Evolutionary conservation across 352 stramenopile species (phyloP), one percentile per base, ranked within the genome.

Genomic region (Phytopythium ostracodes): DNA sequence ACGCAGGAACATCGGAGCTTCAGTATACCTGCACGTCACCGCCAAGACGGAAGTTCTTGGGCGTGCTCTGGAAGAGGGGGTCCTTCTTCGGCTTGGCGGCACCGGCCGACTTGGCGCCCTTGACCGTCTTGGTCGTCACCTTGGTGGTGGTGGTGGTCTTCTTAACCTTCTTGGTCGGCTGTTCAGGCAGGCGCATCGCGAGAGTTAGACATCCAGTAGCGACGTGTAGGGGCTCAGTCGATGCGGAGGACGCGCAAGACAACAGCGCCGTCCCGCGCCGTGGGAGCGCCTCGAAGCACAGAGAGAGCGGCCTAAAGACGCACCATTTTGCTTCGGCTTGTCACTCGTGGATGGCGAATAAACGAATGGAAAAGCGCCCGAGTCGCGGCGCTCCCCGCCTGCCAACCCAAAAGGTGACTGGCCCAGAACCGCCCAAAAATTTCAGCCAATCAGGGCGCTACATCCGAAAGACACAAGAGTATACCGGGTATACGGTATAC

Each of bases 21-120:
- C 65, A 73, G 71, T 84, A 79, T 96, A 94, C 92, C 86, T 98
- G 96, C 84, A 99, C 92, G 72, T 97, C 92, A 74, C 96, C 92
- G 65, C 97, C 97, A 67, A 99, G 93, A 76, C 94, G 84, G 80
- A 98, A 98, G 80, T 94, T 98, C 71, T 96, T 96, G 64, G 96
- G 96, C 55, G 78, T 81, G 59, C 91, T 78, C 56, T 88, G 87
- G 88, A 99, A 99, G 56, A 99, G 87, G 24, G 97, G 97, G 77
- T 96, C 67, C 66, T 96, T 92, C 76, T 96, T 95, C 27, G 81
- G 62, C 59, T 88, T 88, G 59, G 81, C 77, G 64, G 81, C 84
- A 55, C 72, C 69, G 47, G 78, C 73, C 57, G 72, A 77, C 51
- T 74, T 76, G 22, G 68, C 63, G 46, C 75, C 71, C 76, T 95